These are phyloP conservation scores for Colletotrichum paranaense DNA, from an alignment of 2,329 filamentous ascomycete genomes.

Conservation along the genomic window DNA sequence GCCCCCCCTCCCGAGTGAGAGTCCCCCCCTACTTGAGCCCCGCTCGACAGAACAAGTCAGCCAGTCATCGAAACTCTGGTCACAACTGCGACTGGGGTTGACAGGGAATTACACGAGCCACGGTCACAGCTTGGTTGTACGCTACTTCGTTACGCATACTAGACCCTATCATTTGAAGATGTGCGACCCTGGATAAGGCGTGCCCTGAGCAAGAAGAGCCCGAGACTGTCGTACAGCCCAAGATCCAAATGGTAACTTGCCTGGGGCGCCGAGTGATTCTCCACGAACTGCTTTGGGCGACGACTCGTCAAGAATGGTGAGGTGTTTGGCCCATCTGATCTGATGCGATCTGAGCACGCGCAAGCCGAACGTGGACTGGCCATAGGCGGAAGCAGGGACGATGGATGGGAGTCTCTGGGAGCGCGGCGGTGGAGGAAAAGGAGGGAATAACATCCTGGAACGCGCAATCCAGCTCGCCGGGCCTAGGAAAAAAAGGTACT, in stretches of 20 bases:
- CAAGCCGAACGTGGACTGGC: neutral
- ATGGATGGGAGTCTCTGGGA: neutral
- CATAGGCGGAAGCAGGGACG: neutral
- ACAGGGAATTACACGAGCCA: conserved; percentile 8
- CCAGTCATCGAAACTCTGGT: conserved; percentile 10
- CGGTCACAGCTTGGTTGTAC: conserved; percentile 3
- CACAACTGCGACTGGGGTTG: conserved; percentile 27
- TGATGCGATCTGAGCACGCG: neutral
- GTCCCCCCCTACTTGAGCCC: neutral
- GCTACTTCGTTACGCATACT: neutral
- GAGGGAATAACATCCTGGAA: conserved; percentile 3
- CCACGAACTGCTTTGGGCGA: neutral
- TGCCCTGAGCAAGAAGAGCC: neutral
- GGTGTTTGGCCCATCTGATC: neutral
- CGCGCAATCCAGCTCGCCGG: conserved; percentile 23
- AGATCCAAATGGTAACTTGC: neutral
- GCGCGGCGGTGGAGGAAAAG: neutral
- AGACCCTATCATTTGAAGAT: neutral
- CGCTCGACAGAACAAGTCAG: neutral
- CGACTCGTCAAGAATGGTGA: neutral
- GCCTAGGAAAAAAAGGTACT: neutral
- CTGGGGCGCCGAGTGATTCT: neutral
- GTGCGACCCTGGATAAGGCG: neutral
- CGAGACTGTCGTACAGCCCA: neutral
- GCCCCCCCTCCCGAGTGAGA: too few species aligned